phyloP scores from a whole-genome alignment of 2,329 filamentous ascomycete genomes.

The Trichophyton verrucosum region DNA sequence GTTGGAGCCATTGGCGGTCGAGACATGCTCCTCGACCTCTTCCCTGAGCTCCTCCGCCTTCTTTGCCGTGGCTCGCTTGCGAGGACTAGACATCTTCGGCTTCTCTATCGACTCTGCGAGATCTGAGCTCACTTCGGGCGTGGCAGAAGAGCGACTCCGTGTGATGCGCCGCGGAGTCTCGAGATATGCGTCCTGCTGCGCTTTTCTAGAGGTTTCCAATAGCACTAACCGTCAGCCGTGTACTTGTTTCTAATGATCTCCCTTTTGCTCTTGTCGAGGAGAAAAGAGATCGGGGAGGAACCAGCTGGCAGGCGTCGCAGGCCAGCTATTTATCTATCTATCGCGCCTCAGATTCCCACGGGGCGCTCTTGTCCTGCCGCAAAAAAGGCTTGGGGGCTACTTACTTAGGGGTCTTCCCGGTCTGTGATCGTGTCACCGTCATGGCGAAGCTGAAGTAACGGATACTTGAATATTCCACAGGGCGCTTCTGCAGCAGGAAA shows the following conservation, averaged over 20 bases:
- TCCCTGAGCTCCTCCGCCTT: slow-evolving; percentile 4
- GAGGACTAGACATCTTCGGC: slow-evolving; percentile 13
- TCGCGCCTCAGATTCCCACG: not conserved
- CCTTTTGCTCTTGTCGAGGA: not conserved
- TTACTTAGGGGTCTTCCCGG: slow-evolving; percentile 41
- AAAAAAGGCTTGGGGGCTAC: slow-evolving; percentile 15
- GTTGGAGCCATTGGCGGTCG: too few species aligned
- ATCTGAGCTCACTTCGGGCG: slow-evolving; percentile 20
- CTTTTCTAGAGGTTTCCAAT: slow-evolving; percentile 32
- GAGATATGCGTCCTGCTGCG: slow-evolving; percentile 39
- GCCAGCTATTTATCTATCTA: not conserved
- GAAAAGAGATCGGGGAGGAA: not conserved
- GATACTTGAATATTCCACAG: not conserved
- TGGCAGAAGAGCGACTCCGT: slow-evolving; percentile 30
- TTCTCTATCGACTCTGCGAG: slow-evolving; percentile 5
- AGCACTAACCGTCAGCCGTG: not conserved
- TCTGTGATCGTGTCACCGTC: slow-evolving; percentile 40
- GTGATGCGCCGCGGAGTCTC: slow-evolving; percentile 38
- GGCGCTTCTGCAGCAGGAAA: not conserved
- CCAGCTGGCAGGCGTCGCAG: not conserved
- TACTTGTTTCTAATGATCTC: too few species aligned
- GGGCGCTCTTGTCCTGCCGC: not conserved
- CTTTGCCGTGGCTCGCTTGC: slow-evolving; percentile 8
- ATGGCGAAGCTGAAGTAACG: slow-evolving; percentile 18
- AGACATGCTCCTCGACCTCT: slow-evolving; percentile 12